These are phyloP conservation scores for Alternaria incomplexa DNA, from an alignment of 2,329 filamentous ascomycete species.

Conservation along the genomic window DNA sequence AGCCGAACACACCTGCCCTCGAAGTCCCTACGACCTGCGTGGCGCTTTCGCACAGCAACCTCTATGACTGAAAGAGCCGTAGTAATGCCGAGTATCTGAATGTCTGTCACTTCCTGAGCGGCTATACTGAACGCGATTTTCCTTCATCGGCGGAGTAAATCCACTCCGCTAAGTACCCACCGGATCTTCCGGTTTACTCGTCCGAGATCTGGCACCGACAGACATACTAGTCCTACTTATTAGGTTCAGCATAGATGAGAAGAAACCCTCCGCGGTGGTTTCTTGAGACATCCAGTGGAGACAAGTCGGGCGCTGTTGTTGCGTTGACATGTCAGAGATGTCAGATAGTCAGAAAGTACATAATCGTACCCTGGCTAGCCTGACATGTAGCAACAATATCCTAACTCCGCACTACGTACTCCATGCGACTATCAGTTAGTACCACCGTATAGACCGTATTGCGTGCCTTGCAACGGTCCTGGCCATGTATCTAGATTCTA, in stretches of 20 bases:
- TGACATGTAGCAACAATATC: not conserved
- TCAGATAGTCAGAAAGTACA: conserved; percentile 6
- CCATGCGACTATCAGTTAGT: not conserved
- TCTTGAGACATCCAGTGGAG: not conserved
- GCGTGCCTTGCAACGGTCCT: not conserved
- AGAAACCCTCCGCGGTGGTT: not conserved
- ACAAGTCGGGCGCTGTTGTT: not conserved
- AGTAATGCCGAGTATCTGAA: not conserved
- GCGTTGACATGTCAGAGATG: not conserved
- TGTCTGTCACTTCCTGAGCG: not conserved
- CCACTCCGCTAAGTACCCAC: not conserved
- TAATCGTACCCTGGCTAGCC: not conserved
- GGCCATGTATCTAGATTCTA: not conserved
- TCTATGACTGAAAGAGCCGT: not conserved
- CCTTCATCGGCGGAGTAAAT: not conserved
- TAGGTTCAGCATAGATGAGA: not conserved
- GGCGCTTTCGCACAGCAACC: not conserved
- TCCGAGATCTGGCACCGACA: not conserved
- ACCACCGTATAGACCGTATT: not conserved
- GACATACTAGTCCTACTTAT: not conserved
- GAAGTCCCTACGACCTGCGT: not conserved
- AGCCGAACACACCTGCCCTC: not conserved
- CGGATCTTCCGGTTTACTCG: not conserved
- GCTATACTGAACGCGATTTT: not conserved
- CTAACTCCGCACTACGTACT: not conserved